Percentiles rank a stretch among this genome's conserved stretches.
Evolutionary conservation across 176 grass and related monocot genomes (phyloP).

Genomic region (Raddia distichophylla): DNA sequence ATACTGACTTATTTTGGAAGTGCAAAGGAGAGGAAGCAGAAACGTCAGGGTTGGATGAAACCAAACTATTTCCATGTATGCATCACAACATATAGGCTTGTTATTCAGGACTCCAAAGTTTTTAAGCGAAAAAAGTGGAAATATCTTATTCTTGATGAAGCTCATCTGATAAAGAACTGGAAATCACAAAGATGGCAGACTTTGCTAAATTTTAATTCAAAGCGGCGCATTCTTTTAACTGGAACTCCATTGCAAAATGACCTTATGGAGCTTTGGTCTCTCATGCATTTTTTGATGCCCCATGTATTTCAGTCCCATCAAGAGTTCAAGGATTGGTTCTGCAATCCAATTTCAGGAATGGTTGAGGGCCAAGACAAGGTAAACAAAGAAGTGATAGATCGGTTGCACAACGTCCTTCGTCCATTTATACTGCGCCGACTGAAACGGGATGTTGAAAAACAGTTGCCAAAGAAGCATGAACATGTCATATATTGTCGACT

Average conservation of each 20-base stretch:
- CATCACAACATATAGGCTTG: slow-evolving; percentile 98
- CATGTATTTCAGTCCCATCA: slow-evolving; percentile 99
- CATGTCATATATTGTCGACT: slow-evolving; percentile 98
- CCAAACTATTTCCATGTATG: slow-evolving; percentile 97
- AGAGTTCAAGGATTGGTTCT: slow-evolving; percentile 99
- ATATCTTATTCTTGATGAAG: slow-evolving; percentile 99
- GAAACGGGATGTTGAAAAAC: slow-evolving; percentile 98
- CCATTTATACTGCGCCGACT: slow-evolving; percentile 93
- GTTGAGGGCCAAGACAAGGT: slow-evolving; percentile 99
- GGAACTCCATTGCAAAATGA: slow-evolving; percentile 98
- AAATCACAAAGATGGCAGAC: slow-evolving; percentile 99
- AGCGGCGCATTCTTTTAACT: slow-evolving; percentile 91
- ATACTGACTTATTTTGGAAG: slow-evolving; percentile 97
- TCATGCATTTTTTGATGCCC: slow-evolving; percentile 99
- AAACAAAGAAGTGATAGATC: slow-evolving; percentile 94
- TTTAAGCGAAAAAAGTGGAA: slow-evolving; percentile 99
- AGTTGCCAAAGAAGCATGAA: slow-evolving; percentile 88
- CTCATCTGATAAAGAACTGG: slow-evolving; percentile 99
- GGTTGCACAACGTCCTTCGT: slow-evolving; percentile 97
- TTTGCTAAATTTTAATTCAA: slow-evolving; percentile 95
- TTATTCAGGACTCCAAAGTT: slow-evolving; percentile 95
- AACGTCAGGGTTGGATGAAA: slow-evolving; percentile 97
- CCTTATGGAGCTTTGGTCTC: slow-evolving; percentile 98
- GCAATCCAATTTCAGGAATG: slow-evolving; percentile 98
- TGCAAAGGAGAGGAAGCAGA: slow-evolving; percentile 98